Conservation (phyloP, 176 grass and related monocot species). For the Dactylis glomerata region DNA sequence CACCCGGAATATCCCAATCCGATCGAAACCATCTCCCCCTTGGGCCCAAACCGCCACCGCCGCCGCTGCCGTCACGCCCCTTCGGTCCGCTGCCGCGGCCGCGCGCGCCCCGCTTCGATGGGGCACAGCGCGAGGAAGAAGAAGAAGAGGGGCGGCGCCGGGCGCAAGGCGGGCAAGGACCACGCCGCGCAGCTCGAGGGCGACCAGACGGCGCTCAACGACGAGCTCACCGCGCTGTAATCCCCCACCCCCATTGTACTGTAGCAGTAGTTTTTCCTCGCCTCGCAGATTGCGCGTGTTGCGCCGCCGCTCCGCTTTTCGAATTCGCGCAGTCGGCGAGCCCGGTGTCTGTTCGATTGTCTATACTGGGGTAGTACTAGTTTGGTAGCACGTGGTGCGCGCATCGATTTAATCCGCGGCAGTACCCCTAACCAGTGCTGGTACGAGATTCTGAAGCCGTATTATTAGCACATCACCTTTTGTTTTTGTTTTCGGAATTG, state of each 20-base stretch:
- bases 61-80: neutral
- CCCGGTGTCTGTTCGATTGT: neutral
- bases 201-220: conserved; percentile 58
- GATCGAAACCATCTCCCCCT: neutral
- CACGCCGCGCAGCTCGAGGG: conserved; percentile 53
- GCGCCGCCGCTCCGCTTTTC: neutral
- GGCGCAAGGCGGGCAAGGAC: conserved; percentile 75
- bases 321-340: neutral
- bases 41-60: neutral
- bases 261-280: neutral
- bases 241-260: neutral
- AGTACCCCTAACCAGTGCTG: neutral
- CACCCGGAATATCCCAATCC: neutral
- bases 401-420: neutral
- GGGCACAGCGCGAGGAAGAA: conserved; percentile 91
- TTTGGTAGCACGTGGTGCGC: neutral
- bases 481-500: neutral
- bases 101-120: conserved; percentile 41
- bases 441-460: neutral
- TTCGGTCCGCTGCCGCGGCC: neutral
- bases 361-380: neutral
- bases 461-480: neutral
- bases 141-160: conserved; percentile 67
- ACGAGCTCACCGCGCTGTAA: conserved; percentile 92
- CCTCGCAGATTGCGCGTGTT: neutral